Percentiles rank a stretch among this genome's conserved stretches.
phyloP scores from a whole-genome alignment of 2,329 filamentous ascomycete species.

The Fusarium torulosum region DNA sequence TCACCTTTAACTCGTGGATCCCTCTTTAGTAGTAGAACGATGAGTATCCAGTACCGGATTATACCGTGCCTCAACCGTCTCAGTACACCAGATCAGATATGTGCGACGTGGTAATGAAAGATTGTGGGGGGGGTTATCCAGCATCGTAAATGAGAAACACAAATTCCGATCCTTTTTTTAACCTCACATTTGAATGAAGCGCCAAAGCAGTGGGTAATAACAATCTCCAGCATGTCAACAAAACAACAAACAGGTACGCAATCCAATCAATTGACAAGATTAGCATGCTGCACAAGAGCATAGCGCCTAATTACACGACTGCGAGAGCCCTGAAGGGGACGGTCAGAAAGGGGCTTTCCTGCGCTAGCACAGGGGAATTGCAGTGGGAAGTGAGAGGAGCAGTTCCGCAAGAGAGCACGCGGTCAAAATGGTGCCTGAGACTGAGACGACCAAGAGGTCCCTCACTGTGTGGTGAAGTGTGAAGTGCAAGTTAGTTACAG shows the following conservation, averaged over 20 bases:
- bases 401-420: slow-evolving; percentile 24
- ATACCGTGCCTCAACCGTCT: slow-evolving; percentile 30
- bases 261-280: slow-evolving; percentile 41
- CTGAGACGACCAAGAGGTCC: slow-evolving; percentile 16
- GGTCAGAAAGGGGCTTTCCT: slow-evolving; percentile 42
- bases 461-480: slow-evolving; percentile 24
- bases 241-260: slow-evolving; percentile 43
- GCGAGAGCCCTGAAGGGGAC: slow-evolving; percentile 30
- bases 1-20: slow-evolving; percentile 15
- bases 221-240: slow-evolving; percentile 48
- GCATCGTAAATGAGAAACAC: slow-evolving; percentile 43
- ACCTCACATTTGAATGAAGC: slow-evolving; percentile 9
- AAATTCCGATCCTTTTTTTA: slow-evolving; percentile 30
- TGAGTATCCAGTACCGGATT: slow-evolving; percentile 21
- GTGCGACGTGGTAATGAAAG: slow-evolving; percentile 34
- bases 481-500: background rate
- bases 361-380: slow-evolving; percentile 44
- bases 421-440: slow-evolving; percentile 44
- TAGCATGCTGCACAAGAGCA: slow-evolving; percentile 31
- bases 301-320: slow-evolving; percentile 42
- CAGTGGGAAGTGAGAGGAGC: slow-evolving; percentile 19
- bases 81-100: slow-evolving; percentile 34
- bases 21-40: background rate
- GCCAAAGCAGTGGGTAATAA: slow-evolving; percentile 46
- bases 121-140: slow-evolving; percentile 33